Conservation (phyloP, 345 rosid genomes). For the Brassica carinata region DNA sequence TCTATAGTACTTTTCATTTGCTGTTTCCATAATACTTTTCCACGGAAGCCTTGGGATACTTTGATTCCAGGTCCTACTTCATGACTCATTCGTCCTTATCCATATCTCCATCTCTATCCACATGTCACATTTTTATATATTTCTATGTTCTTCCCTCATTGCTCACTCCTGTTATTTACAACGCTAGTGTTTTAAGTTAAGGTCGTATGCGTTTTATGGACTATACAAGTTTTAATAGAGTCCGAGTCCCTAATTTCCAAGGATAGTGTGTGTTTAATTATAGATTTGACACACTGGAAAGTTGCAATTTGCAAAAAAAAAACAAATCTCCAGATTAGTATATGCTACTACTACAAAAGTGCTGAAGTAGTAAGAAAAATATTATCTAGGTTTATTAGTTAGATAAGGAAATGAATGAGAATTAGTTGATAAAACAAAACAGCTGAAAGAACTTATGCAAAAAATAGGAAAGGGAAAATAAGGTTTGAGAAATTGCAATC, state of each 20-base stretch:
- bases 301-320: neutral
- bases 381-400: neutral
- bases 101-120: conserved; percentile 24
- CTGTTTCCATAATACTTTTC: conserved; percentile 24
- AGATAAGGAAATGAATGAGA: neutral
- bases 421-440: neutral
- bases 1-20: neutral
- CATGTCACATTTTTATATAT: neutral
- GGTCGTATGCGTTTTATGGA: conserved; percentile 3
- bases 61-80: neutral
- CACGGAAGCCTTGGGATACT: neutral
- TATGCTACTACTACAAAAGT: neutral
- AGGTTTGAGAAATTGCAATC: neutral
- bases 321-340: neutral
- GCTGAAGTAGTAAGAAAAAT: neutral
- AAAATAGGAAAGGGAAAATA: neutral
- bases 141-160: neutral
- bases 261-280: neutral
- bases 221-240: neutral
- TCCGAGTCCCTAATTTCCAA: neutral
- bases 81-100: conserved; percentile 30
- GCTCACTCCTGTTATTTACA: neutral
- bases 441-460: neutral
- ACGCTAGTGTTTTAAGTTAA: neutral
- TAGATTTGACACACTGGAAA: neutral